phyloP scores from a whole-genome alignment of 352 stramenopile genomes.

The Thalassiosira hispida region DNA sequence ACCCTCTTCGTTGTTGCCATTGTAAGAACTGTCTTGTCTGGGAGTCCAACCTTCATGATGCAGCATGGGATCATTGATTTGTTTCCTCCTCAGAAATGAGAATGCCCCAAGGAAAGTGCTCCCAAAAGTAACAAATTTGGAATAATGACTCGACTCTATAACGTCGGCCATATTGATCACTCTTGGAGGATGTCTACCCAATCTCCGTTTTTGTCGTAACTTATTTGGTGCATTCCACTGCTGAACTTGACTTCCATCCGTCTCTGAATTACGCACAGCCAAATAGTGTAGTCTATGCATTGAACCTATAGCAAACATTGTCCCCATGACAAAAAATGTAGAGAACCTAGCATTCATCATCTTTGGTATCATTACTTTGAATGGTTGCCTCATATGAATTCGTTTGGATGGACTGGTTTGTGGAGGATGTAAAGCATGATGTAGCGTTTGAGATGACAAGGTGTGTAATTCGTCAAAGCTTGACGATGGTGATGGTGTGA shows the following conservation, averaged over 20 bases:
- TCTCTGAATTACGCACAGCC: neutral
- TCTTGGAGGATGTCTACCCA: neutral
- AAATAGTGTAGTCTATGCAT: slow-evolving; percentile 10
- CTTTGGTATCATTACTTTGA: neutral
- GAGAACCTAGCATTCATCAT: neutral
- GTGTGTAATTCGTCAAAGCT: slow-evolving; percentile 6
- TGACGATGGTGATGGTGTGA: neutral
- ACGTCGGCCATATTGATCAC: neutral
- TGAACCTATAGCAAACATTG: slow-evolving; percentile 18
- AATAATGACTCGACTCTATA: neutral
- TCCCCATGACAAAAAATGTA: neutral
- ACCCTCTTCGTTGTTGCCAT: neutral
- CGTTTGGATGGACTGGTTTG: no score
- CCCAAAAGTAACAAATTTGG: neutral
- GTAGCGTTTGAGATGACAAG: slow-evolving; percentile 5
- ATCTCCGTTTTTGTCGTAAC: no score
- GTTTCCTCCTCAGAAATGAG: neutral
- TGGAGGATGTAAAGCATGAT: neutral
- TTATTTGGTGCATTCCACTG: no score
- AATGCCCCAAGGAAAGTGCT: neutral
- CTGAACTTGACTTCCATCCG: no score
- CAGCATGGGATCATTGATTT: slow-evolving; percentile 44
- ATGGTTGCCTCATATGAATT: no score
- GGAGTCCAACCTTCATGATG: slow-evolving; percentile 31
- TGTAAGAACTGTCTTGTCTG: no score